A percentile compares a stretch with the other conserved stretches of the same genome.
Evolutionary conservation across 129 eudicot genomes (phyloP).

Genomic region (Saussurea involucrata): DNA sequence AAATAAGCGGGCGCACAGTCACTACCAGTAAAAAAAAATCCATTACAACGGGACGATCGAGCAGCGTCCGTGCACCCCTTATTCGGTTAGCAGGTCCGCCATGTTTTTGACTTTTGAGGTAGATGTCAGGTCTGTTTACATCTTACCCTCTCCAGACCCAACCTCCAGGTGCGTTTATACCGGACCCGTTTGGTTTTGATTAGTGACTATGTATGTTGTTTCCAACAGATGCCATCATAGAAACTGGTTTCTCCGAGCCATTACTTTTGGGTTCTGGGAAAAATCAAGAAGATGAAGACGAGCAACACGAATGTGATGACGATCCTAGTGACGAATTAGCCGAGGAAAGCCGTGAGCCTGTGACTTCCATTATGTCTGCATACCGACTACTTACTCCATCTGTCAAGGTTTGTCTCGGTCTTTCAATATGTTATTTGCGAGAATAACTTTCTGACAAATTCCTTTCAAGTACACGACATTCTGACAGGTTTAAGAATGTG

Average conservation of each 20-base stretch:
- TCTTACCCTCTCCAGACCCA: not conserved
- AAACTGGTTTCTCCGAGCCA: slow-evolving; percentile 54
- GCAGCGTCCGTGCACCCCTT: too few species aligned
- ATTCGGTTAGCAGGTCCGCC: too few species aligned
- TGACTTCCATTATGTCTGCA: slow-evolving; percentile 72
- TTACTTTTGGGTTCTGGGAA: slow-evolving; percentile 39
- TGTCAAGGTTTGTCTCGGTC: slow-evolving; percentile 47
- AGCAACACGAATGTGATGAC: slow-evolving; percentile 41
- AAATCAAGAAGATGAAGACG: slow-evolving; percentile 51
- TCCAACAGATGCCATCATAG: slow-evolving; percentile 25
- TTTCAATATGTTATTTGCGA: not conserved
- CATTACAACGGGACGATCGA: too few species aligned
- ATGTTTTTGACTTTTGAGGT: not conserved
- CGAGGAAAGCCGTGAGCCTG: slow-evolving; percentile 61
- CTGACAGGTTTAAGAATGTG: not conserved
- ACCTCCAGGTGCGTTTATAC: not conserved
- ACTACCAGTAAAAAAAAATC: too few species aligned
- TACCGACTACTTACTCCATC: slow-evolving; percentile 81
- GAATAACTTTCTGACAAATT: not conserved
- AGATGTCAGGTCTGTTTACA: not conserved
- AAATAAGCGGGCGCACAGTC: too few species aligned
- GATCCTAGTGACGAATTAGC: slow-evolving; percentile 43
- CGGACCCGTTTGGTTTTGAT: not conserved
- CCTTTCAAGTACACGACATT: not conserved
- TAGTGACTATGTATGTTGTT: slow-evolving; percentile 22